Conservation (phyloP, 139 green algal species). For the Chlamydomonas sp. region DNA sequence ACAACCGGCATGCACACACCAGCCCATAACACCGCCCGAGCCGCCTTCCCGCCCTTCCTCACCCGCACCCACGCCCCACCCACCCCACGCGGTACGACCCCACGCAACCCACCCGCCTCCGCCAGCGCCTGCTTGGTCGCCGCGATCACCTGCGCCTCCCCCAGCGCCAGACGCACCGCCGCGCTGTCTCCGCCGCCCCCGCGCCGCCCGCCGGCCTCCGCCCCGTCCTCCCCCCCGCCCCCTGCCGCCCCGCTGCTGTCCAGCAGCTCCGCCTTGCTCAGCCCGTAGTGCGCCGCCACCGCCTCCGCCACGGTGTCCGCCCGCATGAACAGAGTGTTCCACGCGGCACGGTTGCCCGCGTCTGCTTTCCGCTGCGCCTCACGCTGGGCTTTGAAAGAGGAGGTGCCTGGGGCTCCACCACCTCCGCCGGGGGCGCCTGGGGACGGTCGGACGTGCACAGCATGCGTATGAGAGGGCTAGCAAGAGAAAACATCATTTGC, state of each 20-base stretch:
- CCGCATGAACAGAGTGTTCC: slow-evolving; percentile 99
- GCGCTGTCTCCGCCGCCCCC: slow-evolving; percentile 56
- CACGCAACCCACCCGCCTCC: slow-evolving; percentile 53
- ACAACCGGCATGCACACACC: no score
- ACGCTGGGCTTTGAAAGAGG: slow-evolving; percentile 64
- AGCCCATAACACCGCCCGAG: no score
- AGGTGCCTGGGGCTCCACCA: not conserved
- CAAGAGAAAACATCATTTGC: no score
- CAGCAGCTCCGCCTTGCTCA: slow-evolving; percentile 92
- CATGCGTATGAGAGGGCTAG: no score
- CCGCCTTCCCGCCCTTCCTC: no score
- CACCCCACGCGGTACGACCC: not conserved
- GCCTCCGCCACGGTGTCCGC: slow-evolving; percentile 94
- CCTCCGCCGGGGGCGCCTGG: not conserved
- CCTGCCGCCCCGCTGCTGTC: slow-evolving; percentile 57
- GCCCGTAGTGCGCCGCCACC: slow-evolving; percentile 88
- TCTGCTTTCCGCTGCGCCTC: slow-evolving; percentile 82
- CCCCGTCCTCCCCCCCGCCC: slow-evolving; percentile 26
- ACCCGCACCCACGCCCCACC: not conserved
- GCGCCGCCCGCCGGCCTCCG: no score
- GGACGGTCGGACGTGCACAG: not conserved
- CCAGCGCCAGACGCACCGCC: slow-evolving; percentile 91
- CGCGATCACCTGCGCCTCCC: slow-evolving; percentile 93
- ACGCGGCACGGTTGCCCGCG: slow-evolving; percentile 82
- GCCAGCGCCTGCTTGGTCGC: slow-evolving; percentile 90